These are phyloP conservation scores for Cyclospora cayetanensis DNA, from an alignment of 169 alveolate species.

Conservation along the genomic window DNA sequence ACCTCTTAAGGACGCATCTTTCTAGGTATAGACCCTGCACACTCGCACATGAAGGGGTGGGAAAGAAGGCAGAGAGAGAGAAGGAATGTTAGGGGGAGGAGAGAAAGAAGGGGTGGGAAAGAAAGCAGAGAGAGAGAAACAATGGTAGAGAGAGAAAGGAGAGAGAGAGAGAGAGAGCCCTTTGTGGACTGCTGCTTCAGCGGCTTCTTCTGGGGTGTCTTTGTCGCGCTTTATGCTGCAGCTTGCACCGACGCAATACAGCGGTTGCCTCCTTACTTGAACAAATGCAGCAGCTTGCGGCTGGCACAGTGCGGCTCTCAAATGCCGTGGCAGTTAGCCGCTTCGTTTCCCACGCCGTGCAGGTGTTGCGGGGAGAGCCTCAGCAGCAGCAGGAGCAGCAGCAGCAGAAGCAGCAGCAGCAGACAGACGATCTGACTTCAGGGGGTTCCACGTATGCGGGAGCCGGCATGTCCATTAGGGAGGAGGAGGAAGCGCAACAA, in stretches of 20 bases:
- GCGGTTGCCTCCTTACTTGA: slow-evolving; percentile 77
- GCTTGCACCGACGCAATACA: slow-evolving; percentile 74
- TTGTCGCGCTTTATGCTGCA: slow-evolving; percentile 19
- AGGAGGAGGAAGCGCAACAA: neutral
- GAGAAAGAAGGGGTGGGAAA: too few relatives aligned
- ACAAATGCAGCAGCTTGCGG: slow-evolving; percentile 71
- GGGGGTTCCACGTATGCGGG: too few relatives aligned
- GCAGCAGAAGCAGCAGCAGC: neutral
- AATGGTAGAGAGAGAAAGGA: neutral
- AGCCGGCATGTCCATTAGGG: too few relatives aligned
- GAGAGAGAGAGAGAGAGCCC: too few relatives aligned
- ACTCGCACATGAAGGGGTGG: too few relatives aligned
- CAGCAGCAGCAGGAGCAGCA: slow-evolving; percentile 50
- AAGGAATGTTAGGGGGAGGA: too few relatives aligned
- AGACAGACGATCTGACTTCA: too few relatives aligned
- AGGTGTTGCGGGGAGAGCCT: slow-evolving; percentile 51
- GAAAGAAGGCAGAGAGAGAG: too few relatives aligned
- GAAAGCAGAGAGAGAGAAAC: too few relatives aligned
- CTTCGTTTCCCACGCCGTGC: slow-evolving; percentile 11
- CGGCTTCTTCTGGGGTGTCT: neutral
- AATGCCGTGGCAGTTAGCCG: slow-evolving; percentile 36
- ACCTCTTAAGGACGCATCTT: slow-evolving; percentile 73
- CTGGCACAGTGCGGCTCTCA: neutral
- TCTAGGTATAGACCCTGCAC: slow-evolving; percentile 26
- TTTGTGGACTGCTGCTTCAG: slow-evolving; percentile 16